Evolutionary conservation across 441 rosid species (phyloP).

Genomic region (Mallotus repandus): DNA sequence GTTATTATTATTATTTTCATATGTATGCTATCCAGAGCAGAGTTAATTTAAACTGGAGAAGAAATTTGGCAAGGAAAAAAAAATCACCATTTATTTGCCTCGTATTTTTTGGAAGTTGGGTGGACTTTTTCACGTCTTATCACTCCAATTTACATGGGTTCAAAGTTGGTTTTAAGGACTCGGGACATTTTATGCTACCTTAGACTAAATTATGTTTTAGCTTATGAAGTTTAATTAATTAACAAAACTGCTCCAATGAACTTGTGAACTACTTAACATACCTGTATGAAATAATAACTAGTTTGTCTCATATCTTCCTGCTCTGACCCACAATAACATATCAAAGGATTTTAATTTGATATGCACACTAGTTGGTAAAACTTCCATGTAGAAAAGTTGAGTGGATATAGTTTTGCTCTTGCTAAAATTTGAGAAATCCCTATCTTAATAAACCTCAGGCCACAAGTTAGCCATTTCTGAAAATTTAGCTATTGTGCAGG

Average conservation of each 20-base stretch:
- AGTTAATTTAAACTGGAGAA: neutral
- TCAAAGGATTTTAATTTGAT: neutral
- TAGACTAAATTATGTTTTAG: no score
- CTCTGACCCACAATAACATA: no score
- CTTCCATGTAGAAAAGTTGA: neutral
- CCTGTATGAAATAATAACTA: neutral
- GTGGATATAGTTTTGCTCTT: neutral
- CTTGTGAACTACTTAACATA: neutral
- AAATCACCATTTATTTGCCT: neutral
- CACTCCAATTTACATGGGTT: neutral
- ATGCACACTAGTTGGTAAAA: neutral
- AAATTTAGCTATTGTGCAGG: conserved; percentile 38
- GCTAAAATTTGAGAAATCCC: neutral
- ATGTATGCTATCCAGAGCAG: neutral
- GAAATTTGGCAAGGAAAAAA: neutral
- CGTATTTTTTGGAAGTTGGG: neutral
- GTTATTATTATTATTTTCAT: no score
- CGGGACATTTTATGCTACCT: neutral
- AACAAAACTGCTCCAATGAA: neutral
- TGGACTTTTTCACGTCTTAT: neutral
- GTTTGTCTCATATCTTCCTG: neutral
- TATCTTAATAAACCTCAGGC: neutral
- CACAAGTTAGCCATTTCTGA: neutral
- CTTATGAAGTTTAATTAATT: neutral
- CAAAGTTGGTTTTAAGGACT: neutral